Evolutionary conservation across 441 rosid genomes (phyloP).

Genomic region (Rhodomyrtus psidioides): DNA sequence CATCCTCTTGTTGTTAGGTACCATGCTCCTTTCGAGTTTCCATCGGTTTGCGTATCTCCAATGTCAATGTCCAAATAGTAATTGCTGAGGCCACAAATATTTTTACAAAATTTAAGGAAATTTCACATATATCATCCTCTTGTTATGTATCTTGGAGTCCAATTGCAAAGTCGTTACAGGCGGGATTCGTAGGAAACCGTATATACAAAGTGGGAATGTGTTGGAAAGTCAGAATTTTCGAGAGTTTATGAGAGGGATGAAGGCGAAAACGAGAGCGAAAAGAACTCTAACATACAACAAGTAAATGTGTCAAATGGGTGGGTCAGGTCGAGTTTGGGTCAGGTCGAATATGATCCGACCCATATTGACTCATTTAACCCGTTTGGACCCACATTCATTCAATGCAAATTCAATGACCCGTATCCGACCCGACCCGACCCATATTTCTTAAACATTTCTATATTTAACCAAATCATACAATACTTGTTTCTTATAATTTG

Average conservation of each 20-base stretch:
- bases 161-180: neutral
- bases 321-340: no score
- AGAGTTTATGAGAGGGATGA: neutral
- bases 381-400: no score
- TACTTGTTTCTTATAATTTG: no score
- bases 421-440: no score
- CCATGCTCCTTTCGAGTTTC: neutral
- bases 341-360: no score
- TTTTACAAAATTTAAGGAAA: no score
- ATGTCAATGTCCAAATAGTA: neutral
- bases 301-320: no score
- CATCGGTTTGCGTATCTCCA: neutral
- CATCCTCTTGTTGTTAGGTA: neutral
- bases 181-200: rapidly evolving
- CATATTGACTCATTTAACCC: no score
- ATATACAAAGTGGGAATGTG: neutral
- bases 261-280: neutral
- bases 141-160: neutral
- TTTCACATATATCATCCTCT: no score
- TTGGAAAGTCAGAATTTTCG: rapidly evolving
- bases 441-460: no score
- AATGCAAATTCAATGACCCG: no score
- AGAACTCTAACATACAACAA: neutral
- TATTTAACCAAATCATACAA: no score
- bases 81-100: neutral